Percentiles rank a stretch among this genome's conserved stretches.
Evolutionary conservation across 768 basidiomycete species (phyloP).

Genomic region (Boletus barrowsii): DNA sequence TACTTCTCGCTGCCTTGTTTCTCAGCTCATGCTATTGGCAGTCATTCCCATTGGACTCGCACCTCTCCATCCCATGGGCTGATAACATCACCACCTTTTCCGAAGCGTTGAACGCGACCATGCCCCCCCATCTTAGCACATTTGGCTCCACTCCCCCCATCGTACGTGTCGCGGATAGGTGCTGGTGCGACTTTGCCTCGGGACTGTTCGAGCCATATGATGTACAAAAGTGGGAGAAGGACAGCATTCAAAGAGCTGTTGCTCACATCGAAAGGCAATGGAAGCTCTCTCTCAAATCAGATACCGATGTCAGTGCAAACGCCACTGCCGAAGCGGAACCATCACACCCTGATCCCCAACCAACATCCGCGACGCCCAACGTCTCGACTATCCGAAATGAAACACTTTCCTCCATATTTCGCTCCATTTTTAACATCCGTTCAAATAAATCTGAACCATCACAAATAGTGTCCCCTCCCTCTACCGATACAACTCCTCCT

Average conservation of each 20-base stretch:
- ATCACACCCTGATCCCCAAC: conserved; percentile 14
- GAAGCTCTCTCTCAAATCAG: conserved; percentile 26
- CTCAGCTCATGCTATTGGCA: conserved; percentile 90
- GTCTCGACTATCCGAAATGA: conserved; percentile 9
- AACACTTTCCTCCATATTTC: conserved; percentile 24
- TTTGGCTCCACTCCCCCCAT: conserved; percentile 45
- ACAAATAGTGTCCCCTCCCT: background rate
- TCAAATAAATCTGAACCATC: conserved; percentile 1
- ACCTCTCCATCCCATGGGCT: conserved; percentile 64
- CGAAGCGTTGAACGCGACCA: conserved; percentile 55
- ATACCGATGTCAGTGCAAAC: conserved; percentile 18
- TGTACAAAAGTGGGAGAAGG: conserved; percentile 67
- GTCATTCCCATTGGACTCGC: conserved; percentile 63
- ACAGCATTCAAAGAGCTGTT: conserved; percentile 52
- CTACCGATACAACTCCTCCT: background rate
- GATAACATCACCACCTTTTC: conserved; percentile 71
- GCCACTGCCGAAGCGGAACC: conserved; percentile 27
- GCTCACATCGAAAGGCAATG: conserved; percentile 34
- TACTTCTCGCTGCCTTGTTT: conserved; percentile 78
- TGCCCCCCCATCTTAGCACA: conserved; percentile 38
- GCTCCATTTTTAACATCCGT: conserved; percentile 22
- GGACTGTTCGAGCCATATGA: conserved; percentile 78
- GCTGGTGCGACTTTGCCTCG: conserved; percentile 79
- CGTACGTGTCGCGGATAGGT: conserved; percentile 71
- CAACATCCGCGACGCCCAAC: conserved; percentile 7